phyloP scores from a whole-genome alignment of 2,329 filamentous ascomycete genomes.

The Fusarium cyanostomum region DNA sequence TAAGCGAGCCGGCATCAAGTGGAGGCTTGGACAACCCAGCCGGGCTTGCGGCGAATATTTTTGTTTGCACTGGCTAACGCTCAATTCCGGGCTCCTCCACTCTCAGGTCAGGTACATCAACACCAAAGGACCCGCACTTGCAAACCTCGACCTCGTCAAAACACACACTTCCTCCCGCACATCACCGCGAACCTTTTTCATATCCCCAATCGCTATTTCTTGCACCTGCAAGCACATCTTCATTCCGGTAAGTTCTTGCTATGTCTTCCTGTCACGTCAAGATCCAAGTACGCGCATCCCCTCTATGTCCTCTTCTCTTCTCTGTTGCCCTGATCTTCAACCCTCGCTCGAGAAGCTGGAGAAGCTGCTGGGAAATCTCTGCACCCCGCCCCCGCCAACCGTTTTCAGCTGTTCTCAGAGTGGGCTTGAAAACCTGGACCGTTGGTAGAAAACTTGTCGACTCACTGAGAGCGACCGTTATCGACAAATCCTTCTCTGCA shows the following conservation, averaged over 20 bases:
- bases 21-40: too few relatives aligned
- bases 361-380: conserved; percentile 42
- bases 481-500: background rate
- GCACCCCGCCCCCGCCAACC: conserved; percentile 46
- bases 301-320: background rate
- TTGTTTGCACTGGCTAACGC: conserved; percentile 19
- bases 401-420: conserved; percentile 32
- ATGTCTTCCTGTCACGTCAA: background rate
- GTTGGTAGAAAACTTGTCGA: background rate
- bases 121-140: conserved; percentile 37
- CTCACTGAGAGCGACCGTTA: conserved; percentile 2
- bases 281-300: background rate
- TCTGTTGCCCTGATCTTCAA: conserved; percentile 5
- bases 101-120: conserved; percentile 30
- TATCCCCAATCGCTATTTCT: conserved; percentile 13
- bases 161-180: conserved; percentile 26
- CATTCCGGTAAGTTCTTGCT: conserved; percentile 12
- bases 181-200: conserved; percentile 33
- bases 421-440: conserved; percentile 27
- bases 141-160: conserved; percentile 37
- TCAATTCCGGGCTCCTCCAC: conserved; percentile 4
- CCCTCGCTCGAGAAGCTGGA: conserved; percentile 21
- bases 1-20: conserved; percentile 32
- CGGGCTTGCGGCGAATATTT: background rate
- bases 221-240: conserved; percentile 16